These are phyloP conservation scores for Melampsora americana DNA, from an alignment of 1,284 basidiomycete species.

Conservation along the genomic window DNA sequence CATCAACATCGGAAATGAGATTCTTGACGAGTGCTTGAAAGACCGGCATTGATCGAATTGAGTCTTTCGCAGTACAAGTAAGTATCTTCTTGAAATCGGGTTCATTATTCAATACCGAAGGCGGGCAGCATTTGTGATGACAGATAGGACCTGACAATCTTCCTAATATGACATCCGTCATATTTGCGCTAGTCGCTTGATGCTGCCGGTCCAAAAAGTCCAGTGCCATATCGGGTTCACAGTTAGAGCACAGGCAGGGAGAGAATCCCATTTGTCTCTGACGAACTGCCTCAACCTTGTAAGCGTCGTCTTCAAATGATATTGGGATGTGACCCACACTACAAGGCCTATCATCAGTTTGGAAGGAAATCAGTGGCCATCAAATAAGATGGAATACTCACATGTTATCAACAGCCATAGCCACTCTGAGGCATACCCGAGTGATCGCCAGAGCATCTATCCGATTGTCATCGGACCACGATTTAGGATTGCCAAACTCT, in stretches of 20 bases:
- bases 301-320: not conserved
- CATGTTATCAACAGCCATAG: no score
- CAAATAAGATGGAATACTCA: no score
- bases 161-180: not conserved
- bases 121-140: not conserved
- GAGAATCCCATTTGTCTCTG: constrained; percentile 1
- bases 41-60: not conserved
- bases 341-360: no score
- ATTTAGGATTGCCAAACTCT: not conserved
- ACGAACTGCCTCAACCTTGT: not conserved
- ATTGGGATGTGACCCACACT: constrained; percentile 8
- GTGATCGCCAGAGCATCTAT: constrained; percentile 22
- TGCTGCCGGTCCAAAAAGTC: not conserved
- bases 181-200: not conserved
- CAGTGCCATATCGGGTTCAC: not conserved
- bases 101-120: not conserved
- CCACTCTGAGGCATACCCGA: constrained; percentile 10
- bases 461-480: not conserved
- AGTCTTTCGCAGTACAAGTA: not conserved
- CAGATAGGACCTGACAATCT: not conserved
- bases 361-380: no score
- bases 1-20: not conserved
- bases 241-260: constrained; percentile 21
- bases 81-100: not conserved
- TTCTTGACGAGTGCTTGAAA: not conserved